phyloP scores from a whole-genome alignment of 495 filamentous ascomycete genomes.

The Penicillium canescens region DNA sequence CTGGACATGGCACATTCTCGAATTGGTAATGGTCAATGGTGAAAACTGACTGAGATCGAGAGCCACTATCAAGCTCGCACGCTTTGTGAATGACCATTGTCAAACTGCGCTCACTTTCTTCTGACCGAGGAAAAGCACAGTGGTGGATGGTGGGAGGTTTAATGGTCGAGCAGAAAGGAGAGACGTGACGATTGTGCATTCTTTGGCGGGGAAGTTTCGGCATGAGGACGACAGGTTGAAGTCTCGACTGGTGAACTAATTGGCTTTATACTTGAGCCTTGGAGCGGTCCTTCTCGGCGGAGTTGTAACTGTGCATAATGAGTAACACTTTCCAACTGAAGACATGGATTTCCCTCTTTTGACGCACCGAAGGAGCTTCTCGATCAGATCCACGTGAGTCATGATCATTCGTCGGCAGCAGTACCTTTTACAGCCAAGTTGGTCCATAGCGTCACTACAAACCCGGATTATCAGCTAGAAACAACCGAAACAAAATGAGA shows the following conservation, averaged over 20 bases:
- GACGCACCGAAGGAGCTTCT: slow-evolving; percentile 91
- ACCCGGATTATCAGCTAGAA: slow-evolving; percentile 2
- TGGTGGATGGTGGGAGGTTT: background rate
- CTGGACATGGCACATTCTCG: background rate
- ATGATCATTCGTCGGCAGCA: slow-evolving; percentile 99
- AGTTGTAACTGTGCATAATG: slow-evolving; percentile 30
- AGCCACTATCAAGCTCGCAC: background rate
- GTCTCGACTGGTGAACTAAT: background rate
- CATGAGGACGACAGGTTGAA: slow-evolving; percentile 2
- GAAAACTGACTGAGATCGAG: background rate
- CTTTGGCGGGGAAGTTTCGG: background rate
- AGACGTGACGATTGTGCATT: background rate
- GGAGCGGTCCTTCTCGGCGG: slow-evolving; percentile 36
- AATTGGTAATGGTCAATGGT: background rate
- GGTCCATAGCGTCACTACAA: slow-evolving; percentile 85
- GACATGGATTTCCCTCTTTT: background rate
- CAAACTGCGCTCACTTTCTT: background rate
- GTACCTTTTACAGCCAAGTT: slow-evolving; percentile 89
- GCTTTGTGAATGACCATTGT: too few relatives aligned
- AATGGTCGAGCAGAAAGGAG: background rate
- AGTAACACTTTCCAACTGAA: background rate
- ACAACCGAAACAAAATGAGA: background rate
- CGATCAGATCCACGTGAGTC: slow-evolving; percentile 99
- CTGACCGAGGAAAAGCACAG: background rate
- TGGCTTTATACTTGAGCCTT: slow-evolving; percentile 31